These are phyloP conservation scores for Cymodocea nodosa DNA, from an alignment of 116 monocot species.

Conservation along the genomic window DNA sequence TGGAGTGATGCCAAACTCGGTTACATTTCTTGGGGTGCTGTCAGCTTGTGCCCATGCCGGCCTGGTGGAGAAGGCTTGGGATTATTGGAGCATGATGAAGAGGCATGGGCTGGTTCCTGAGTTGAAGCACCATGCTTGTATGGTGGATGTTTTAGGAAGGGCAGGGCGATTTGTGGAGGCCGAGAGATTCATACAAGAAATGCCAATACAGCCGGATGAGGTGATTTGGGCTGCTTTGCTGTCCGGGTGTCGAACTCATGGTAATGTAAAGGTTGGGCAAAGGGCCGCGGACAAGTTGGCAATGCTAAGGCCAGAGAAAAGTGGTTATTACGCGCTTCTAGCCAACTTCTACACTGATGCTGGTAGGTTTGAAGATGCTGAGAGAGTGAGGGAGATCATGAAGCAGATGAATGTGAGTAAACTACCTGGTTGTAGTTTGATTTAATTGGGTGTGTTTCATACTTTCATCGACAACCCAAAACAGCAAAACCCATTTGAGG, in stretches of 20 bases:
- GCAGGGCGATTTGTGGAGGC: slow-evolving; percentile 21
- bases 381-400: slow-evolving; percentile 18
- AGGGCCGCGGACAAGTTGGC: slow-evolving; percentile 20
- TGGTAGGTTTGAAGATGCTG: slow-evolving; percentile 19
- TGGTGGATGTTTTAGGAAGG: slow-evolving; percentile 32
- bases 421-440: slow-evolving; percentile 14
- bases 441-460: slow-evolving; percentile 3
- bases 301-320: slow-evolving; percentile 16
- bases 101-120: slow-evolving; percentile 11
- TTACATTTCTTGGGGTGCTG: slow-evolving; percentile 33
- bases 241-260: slow-evolving; percentile 21
- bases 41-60: slow-evolving; percentile 35
- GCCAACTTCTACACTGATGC: slow-evolving; percentile 23
- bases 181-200: slow-evolving; percentile 20
- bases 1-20: slow-evolving; percentile 19
- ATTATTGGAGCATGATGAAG: slow-evolving; percentile 23
- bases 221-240: slow-evolving; percentile 31
- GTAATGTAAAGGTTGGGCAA: slow-evolving; percentile 21
- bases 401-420: slow-evolving; percentile 24
- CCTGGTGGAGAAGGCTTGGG: slow-evolving; percentile 27
- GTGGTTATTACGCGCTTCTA: slow-evolving; percentile 31
- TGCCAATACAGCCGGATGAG: slow-evolving; percentile 35
- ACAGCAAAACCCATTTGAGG: background rate
- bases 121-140: slow-evolving; percentile 36
- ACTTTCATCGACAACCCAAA: too few relatives aligned